A percentile compares a stretch with the other conserved stretches of the same genome.
phyloP scores from a whole-genome alignment of 2,329 filamentous ascomycete species.

The Colletotrichum acutatum region DNA sequence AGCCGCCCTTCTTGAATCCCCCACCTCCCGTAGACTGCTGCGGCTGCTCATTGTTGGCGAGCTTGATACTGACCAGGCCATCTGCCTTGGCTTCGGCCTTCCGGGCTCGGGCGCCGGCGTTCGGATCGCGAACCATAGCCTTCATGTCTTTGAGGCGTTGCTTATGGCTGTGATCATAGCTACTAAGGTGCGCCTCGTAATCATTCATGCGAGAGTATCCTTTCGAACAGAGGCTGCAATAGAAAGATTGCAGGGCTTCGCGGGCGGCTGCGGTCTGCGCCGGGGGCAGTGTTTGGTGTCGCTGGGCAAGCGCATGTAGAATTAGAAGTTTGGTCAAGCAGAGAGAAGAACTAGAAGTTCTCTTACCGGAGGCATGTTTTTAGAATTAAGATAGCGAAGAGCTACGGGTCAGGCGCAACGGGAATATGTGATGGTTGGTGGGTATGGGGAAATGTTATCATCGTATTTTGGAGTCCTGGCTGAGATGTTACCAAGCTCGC shows the following conservation, averaged over 20 bases:
- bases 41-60: conserved; percentile 52
- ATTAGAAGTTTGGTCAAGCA: not conserved
- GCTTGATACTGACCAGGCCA: conserved; percentile 75
- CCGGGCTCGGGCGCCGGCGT: conserved; percentile 71
- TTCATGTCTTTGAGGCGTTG: conserved; percentile 91
- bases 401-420: not conserved
- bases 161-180: conserved; percentile 96
- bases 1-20: conserved; percentile 75
- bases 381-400: not conserved
- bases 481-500: not conserved
- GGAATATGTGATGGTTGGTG: not conserved
- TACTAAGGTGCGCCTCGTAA: conserved; percentile 92
- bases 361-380: conserved; percentile 66
- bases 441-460: not conserved
- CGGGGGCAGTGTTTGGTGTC: conserved; percentile 67
- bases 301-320: conserved; percentile 46
- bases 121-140: conserved; percentile 80
- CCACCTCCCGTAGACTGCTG: conserved; percentile 42
- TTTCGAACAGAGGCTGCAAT: conserved; percentile 89
- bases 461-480: not conserved
- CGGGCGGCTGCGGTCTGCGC: conserved; percentile 74
- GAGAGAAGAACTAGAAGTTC: conserved; percentile 49
- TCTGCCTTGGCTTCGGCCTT: conserved; percentile 78
- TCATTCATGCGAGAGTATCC: conserved; percentile 96
- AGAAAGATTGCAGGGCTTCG: conserved; percentile 83